These are phyloP conservation scores for Trapa incisa DNA, from an alignment of 345 rosid genomes.

Conservation along the genomic window DNA sequence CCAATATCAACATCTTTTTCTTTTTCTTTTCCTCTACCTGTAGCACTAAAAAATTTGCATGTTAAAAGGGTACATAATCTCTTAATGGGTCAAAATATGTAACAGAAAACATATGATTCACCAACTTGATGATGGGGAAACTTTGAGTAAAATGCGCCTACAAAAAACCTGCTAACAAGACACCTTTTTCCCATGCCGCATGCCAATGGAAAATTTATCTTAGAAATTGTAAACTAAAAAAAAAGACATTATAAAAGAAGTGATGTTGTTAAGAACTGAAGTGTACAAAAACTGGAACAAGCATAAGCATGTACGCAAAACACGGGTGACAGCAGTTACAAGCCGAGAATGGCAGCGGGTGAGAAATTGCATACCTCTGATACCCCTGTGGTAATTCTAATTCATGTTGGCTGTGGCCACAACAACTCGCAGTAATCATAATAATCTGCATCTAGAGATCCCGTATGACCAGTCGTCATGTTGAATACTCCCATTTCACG, in stretches of 20 bases:
- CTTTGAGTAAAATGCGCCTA: background rate
- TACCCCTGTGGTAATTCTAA: conserved; percentile 37
- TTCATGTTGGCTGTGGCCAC: conserved; percentile 85
- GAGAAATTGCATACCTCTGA: conserved; percentile 35
- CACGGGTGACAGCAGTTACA: no score
- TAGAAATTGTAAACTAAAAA: no score
- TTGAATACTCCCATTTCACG: conserved; percentile 56
- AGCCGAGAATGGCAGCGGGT: background rate
- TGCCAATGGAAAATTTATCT: background rate
- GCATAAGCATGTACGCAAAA: background rate
- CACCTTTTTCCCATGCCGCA: background rate
- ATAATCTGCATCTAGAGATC: conserved; percentile 25
- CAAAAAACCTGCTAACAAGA: no score
- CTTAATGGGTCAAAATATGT: background rate
- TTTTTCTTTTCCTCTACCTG: background rate
- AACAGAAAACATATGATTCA: background rate
- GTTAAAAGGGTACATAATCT: background rate
- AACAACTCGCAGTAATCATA: conserved; percentile 52
- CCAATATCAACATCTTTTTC: background rate
- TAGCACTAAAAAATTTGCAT: background rate
- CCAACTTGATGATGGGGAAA: background rate
- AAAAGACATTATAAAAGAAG: no score
- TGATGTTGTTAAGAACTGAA: background rate
- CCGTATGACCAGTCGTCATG: conserved; percentile 36
- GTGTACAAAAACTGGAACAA: background rate